Base-by-base conservation (phyloP, 768 basidiomycete species). In the Kwoniella mangroviensis region DNA sequence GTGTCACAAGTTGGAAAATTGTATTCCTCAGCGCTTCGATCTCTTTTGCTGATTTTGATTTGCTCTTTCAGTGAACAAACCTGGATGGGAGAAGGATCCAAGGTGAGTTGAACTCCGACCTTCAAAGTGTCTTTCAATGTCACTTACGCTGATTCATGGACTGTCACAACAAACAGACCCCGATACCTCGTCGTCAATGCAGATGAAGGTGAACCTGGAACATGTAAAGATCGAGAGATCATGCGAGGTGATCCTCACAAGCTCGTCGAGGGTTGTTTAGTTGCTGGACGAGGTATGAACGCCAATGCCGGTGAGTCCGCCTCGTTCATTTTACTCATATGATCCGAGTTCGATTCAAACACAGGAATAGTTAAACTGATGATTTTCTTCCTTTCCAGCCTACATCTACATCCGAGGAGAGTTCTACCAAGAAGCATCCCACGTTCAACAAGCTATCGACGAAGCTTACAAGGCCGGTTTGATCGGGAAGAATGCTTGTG, bases 391-490 rank as follows among this genome's bases (percentile, higher is more conserved):
- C 34, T 53, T 0, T 45, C 3, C 71, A 85, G 96, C 96, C n/a
- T 99, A 98, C 87, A 98, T 99, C 84, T 99, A 99, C 85, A 94
- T 98, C 79, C 95, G 96, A 70, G 96, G 96, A 74, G 96, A 99
- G 84, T 99, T 98, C 85, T 90, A 91, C 84, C 93, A 95, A 82
- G 96, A 98, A 83, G 95, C 95, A 0, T 87, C 89, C 0, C 94
- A 97, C 83, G 88, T 98, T 51, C 92, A 95, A 83, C 92, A 95
- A 82, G 96, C 96, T 63, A 97, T 99, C 84, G 87, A 90, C 75
- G 95, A 98, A 80, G 95, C 96, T 2, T 98, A 99, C 86, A 89
- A 89, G 61, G 89, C 89, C 45, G 94, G 95, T 5, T 86, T 93
- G 63, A 84, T 98, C 67, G 96, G 96, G 67, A 91, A 92, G 83